A percentile compares a stretch with the other conserved stretches of the same genome.
Conservation (phyloP, 345 rosid species). For the Pistacia atlantica region DNA sequence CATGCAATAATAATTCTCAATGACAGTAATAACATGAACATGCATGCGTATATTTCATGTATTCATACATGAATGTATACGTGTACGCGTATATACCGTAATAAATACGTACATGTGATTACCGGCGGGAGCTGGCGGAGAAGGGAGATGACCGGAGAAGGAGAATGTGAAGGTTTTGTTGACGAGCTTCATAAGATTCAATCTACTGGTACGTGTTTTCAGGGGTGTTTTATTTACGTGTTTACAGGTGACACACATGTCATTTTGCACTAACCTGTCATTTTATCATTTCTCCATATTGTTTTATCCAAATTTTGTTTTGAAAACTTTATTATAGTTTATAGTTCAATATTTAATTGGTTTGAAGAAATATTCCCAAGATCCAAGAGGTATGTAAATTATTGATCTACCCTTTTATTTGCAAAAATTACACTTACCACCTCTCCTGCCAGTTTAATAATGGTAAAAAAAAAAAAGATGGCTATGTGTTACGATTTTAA, state of each 20-base stretch:
- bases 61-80: neutral
- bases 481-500: no score
- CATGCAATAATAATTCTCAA: neutral
- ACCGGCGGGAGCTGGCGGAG: neutral
- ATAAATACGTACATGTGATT: neutral
- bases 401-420: no score
- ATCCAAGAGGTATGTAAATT: no score
- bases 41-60: neutral
- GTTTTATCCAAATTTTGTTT: no score
- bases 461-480: no score
- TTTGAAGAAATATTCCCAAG: no score
- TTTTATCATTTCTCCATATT: no score
- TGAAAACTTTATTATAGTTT: no score
- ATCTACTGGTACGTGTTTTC: neutral
- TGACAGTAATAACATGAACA: neutral
- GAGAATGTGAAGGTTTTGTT: neutral
- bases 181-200: neutral
- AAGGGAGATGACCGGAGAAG: neutral
- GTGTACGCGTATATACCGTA: no score
- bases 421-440: no score
- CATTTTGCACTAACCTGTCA: neutral
- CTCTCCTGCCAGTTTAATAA: no score
- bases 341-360: no score
- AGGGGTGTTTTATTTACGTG: neutral
- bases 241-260: neutral